Evolutionary conservation across 2,329 filamentous ascomycete species (phyloP), one percentile per base, ranked within the genome.

Genomic region (Xylariaceae sp.): DNA sequence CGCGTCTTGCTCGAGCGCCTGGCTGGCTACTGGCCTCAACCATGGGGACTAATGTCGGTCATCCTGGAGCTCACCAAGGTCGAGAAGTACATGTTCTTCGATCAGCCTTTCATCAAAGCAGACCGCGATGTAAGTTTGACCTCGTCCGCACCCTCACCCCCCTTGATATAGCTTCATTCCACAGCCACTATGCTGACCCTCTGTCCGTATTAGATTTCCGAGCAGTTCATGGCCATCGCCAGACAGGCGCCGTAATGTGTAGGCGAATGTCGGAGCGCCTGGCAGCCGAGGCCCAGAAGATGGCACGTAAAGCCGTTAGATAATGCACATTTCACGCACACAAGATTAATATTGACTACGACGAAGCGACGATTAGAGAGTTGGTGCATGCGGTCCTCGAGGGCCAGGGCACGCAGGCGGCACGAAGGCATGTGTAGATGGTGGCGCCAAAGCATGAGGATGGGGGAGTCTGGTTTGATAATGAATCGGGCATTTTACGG

Each of bases 11-110:
- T 96, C 26, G 92, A 98, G 70, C 80, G 92, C 34, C 70, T 96
- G 32, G 78, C 94, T 43, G 85, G 88, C 15, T 88, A 87, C 61
- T 88, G 89, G 67, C 90, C 90, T 36, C 90, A 97, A 60, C 90
- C 94, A 13, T 97, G 90, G 90, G 94, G 94, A 9, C 69, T 98
- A 30, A 82, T 96, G 59, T 82, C 89, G 47, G 90, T 88, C 24
- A 75, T 94, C 45, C 69, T 92, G 47, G 92, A 97, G 67, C 74
- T 98, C 41, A 73, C 94, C 51, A 94, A 94, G 71, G 96, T 94
- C 60, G 82, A 85, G 38, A 86, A 81, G 58, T 94, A 90, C 63
- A 81, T 81, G 57, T 94, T 98, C 71, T 97, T 94, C 70, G 86
- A 92, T 35, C 73, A 95, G 50, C 85, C 87, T 17, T 96, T 94